A percentile compares a stretch with the other conserved stretches of the same genome.
phyloP scores from a whole-genome alignment of 2,329 filamentous ascomycete genomes.

The Colletotrichum sp. region DNA sequence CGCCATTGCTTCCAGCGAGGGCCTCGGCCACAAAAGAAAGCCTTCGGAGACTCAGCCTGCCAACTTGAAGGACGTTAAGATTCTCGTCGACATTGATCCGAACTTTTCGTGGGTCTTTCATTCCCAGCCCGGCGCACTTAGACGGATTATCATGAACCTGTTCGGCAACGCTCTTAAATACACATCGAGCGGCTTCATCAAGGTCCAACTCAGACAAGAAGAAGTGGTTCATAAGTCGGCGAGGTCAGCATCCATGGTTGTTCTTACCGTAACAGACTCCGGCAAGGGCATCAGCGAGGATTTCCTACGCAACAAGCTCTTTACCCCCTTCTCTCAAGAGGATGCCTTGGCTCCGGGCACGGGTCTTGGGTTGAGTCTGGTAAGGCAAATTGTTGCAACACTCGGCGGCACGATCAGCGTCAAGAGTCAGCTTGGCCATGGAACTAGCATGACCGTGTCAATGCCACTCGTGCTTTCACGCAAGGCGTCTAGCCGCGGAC shows the following conservation, averaged over 20 bases:
- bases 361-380: slow-evolving; percentile 66
- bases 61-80: slow-evolving; percentile 27
- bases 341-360: slow-evolving; percentile 60
- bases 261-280: slow-evolving; percentile 61
- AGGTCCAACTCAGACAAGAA: slow-evolving; percentile 34
- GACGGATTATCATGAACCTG: slow-evolving; percentile 60
- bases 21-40: neutral
- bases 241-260: slow-evolving; percentile 24
- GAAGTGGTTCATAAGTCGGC: slow-evolving; percentile 20
- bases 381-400: slow-evolving; percentile 59
- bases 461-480: slow-evolving; percentile 38
- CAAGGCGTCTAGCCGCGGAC: neutral
- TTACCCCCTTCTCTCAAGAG: slow-evolving; percentile 67
- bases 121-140: slow-evolving; percentile 55
- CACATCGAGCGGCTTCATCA: slow-evolving; percentile 49
- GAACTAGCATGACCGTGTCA: slow-evolving; percentile 56
- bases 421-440: slow-evolving; percentile 53
- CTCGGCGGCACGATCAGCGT: slow-evolving; percentile 63
- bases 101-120: slow-evolving; percentile 54
- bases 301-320: slow-evolving; percentile 62
- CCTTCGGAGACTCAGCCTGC: slow-evolving; percentile 18
- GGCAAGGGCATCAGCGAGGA: slow-evolving; percentile 67
- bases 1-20: slow-evolving; percentile 19
- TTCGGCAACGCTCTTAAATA: slow-evolving; percentile 61
- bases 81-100: slow-evolving; percentile 56